Conservation (phyloP, 192 early-diverging fungal species). For the Umbelopsis isabellina region DNA sequence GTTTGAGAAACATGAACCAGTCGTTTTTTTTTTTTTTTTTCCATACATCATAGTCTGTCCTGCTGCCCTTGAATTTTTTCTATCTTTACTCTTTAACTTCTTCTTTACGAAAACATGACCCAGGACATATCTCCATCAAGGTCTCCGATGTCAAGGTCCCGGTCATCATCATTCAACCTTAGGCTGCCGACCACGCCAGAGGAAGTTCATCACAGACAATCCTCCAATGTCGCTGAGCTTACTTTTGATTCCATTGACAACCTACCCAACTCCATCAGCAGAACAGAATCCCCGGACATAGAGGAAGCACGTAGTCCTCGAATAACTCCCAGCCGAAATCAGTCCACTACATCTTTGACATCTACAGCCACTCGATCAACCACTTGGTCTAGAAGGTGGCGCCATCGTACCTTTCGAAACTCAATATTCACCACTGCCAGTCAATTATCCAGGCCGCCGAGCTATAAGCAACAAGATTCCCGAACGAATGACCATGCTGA, state of each 20-base stretch:
- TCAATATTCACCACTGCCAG: not conserved
- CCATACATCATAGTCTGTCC: not conserved
- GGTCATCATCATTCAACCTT: no score
- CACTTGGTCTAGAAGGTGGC: not conserved
- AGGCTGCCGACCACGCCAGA: no score
- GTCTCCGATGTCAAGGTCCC: no score
- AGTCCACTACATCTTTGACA: not conserved
- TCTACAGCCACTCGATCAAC: not conserved
- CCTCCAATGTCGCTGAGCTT: no score
- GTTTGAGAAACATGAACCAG: not conserved
- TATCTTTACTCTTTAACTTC: not conserved
- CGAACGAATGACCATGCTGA: not conserved
- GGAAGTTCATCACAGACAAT: no score
- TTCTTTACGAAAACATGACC: no score
- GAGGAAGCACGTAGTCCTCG: no score
- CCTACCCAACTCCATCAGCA: no score
- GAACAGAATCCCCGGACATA: no score
- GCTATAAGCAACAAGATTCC: slow-evolving; percentile 7
- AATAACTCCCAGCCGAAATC: no score
- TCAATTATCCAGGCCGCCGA: slow-evolving; percentile 26
- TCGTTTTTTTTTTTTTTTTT: not conserved
- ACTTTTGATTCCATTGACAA: no score
- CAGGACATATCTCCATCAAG: no score
- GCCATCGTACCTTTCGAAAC: not conserved
- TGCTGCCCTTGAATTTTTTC: not conserved